These are phyloP conservation scores for Globisporangium camurandrum DNA, from an alignment of 352 stramenopile species.

Conservation along the genomic window DNA sequence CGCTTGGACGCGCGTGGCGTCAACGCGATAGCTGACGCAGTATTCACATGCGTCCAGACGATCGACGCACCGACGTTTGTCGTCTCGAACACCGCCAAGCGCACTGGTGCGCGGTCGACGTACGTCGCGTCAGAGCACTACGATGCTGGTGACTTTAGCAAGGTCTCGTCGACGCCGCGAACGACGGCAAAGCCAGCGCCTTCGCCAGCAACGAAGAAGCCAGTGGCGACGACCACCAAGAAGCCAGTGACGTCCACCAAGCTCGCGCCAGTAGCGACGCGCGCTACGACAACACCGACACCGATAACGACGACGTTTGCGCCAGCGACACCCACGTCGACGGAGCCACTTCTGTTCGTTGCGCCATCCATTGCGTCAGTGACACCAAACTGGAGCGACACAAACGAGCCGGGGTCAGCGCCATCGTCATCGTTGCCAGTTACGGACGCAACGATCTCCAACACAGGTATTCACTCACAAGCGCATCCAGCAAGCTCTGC, in stretches of 20 bases:
- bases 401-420: too few relatives aligned
- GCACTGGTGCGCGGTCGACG: neutral
- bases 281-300: neutral
- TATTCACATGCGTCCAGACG: neutral
- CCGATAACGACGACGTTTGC: conserved; percentile 1
- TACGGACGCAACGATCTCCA: too few relatives aligned
- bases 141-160: neutral
- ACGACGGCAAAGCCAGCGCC: neutral
- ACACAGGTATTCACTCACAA: neutral
- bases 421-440: too few relatives aligned
- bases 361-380: too few relatives aligned
- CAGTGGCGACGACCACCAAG: neutral
- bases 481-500: neutral
- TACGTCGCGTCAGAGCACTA: neutral
- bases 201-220: neutral
- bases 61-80: neutral
- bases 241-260: neutral
- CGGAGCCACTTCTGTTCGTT: neutral
- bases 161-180: neutral
- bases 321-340: neutral
- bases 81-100: neutral
- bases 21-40: conserved; percentile 1
- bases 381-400: too few relatives aligned
- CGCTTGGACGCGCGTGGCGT: neutral
- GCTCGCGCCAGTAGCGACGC: neutral